These are phyloP conservation scores for Zasmidium angulare DNA, from an alignment of 2,329 filamentous ascomycete genomes.

Conservation along the genomic window DNA sequence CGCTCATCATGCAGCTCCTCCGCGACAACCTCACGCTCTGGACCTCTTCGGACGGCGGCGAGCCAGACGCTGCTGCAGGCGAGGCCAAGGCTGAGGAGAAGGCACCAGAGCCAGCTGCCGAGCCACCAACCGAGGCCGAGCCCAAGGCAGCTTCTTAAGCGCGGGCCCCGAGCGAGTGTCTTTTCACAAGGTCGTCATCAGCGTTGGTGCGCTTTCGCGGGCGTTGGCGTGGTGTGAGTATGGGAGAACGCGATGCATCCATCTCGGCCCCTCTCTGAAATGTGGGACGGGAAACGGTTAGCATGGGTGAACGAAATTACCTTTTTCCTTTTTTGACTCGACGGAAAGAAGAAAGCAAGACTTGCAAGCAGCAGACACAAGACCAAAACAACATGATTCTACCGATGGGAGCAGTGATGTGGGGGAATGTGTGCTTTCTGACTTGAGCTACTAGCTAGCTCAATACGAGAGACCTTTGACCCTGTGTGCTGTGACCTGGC, in stretches of 20 bases:
- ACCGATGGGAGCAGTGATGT: background rate
- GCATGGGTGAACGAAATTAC: background rate
- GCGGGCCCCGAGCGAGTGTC: constrained; percentile 1
- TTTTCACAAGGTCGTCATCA: constrained; percentile 18
- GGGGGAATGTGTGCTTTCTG: background rate
- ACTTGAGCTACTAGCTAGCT: background rate
- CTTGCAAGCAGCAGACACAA: background rate
- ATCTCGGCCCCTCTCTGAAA: constrained; percentile 5
- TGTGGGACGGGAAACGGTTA: background rate
- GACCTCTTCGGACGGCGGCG: constrained; percentile 89
- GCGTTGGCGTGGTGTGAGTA: constrained; percentile 21
- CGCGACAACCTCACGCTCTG: constrained; percentile 97
- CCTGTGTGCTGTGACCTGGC: background rate
- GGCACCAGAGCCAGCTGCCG: constrained; percentile 44
- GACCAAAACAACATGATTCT: background rate
- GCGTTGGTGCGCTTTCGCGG: constrained; percentile 15
- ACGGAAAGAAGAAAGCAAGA: background rate
- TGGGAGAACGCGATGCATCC: constrained; percentile 16
- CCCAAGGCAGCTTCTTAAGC: constrained; percentile 26
- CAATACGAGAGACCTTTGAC: background rate
- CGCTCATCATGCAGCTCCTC: constrained; percentile 98
- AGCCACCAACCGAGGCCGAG: constrained; percentile 43
- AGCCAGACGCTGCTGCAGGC: constrained; percentile 65
- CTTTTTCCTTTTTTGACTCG: background rate
- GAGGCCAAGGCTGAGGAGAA: constrained; percentile 52